Conservation (phyloP, 805 yeast species). For the Kregervanrija fluxuum region DNA sequence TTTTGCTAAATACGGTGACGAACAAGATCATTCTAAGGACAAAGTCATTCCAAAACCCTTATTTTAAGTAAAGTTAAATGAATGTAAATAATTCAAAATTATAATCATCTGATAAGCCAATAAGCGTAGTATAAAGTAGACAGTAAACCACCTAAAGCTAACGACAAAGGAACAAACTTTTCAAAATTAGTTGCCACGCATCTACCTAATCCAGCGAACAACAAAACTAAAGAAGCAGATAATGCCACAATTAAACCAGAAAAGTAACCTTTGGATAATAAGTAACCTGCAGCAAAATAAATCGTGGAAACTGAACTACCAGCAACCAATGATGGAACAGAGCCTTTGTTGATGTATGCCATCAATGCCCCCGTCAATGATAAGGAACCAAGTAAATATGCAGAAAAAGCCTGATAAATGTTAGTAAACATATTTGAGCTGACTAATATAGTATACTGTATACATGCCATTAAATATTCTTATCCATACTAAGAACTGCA, state of each 20-base stretch:
- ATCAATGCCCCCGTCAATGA: constrained; percentile 26
- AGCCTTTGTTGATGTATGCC: constrained; percentile 47
- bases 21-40: constrained; percentile 4
- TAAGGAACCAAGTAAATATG: constrained; percentile 13
- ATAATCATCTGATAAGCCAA: background rate
- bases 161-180: constrained; percentile 69
- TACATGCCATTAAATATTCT: too few species aligned
- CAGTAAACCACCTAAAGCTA: constrained; percentile 55
- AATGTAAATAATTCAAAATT: too few species aligned
- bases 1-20: constrained; percentile 2
- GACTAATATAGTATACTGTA: too few species aligned
- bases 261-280: constrained; percentile 64
- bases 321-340: constrained; percentile 74
- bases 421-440: too few species aligned
- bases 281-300: constrained; percentile 68
- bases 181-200: constrained; percentile 40
- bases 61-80: background rate
- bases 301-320: constrained; percentile 56
- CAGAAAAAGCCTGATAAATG: constrained; percentile 2
- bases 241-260: constrained; percentile 78
- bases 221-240: constrained; percentile 57
- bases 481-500: too few species aligned
- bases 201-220: constrained; percentile 69
- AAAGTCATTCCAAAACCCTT: constrained; percentile 1
- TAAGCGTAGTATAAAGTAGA: constrained; percentile 63